Conservation (phyloP, 2,329 filamentous ascomycete genomes). For the Beauveria brongniartii region DNA sequence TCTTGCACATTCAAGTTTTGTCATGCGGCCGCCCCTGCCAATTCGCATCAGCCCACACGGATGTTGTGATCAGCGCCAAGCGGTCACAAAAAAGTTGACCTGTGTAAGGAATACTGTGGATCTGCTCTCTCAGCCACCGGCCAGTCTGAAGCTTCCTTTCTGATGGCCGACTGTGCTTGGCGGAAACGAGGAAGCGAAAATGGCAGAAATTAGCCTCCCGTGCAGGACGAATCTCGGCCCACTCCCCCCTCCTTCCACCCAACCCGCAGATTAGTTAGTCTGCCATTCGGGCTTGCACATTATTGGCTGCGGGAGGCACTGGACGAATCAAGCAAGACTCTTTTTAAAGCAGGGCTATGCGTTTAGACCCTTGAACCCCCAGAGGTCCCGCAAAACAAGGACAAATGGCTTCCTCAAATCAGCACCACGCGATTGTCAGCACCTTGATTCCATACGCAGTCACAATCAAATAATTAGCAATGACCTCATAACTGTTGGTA, state of each 20-base stretch:
- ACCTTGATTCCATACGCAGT: no score
- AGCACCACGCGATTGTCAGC: neutral
- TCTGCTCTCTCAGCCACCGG: neutral
- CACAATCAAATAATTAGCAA: no score
- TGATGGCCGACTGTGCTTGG: neutral
- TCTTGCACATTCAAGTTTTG: no score
- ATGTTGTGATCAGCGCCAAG: neutral
- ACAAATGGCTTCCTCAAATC: neutral
- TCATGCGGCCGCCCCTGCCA: neutral
- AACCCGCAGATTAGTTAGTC: neutral
- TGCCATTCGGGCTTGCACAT: neutral
- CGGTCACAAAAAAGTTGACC: neutral
- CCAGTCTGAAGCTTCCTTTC: neutral
- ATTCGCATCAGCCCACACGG: neutral
- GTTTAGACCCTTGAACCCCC: neutral
- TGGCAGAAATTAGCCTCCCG: neutral
- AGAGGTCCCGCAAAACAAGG: neutral
- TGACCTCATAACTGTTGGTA: no score
- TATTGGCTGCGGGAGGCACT: neutral
- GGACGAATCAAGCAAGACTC: neutral
- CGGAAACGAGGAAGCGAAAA: neutral
- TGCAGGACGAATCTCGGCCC: neutral
- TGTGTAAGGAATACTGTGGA: neutral
- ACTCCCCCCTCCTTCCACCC: neutral
- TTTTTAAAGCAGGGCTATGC: neutral